These are phyloP conservation scores for Cadophora malorum DNA, from an alignment of 2,329 filamentous ascomycete species.

Conservation along the genomic window DNA sequence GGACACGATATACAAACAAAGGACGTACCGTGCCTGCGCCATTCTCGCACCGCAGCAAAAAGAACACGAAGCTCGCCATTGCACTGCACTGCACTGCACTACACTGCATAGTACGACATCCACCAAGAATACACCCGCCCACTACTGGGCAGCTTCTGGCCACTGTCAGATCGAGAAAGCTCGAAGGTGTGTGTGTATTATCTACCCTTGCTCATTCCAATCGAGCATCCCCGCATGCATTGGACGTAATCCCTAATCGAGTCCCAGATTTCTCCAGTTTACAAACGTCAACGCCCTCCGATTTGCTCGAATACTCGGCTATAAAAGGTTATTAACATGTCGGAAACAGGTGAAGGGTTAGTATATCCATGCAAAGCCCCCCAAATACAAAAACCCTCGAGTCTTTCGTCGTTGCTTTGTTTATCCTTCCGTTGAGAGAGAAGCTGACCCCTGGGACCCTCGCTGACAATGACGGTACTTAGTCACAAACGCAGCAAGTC, in stretches of 20 bases:
- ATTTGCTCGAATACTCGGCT: constrained; percentile 1
- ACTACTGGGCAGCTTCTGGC: background rate
- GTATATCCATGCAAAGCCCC: background rate
- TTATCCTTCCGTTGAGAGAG: background rate
- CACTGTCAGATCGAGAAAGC: constrained; percentile 1
- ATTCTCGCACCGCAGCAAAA: constrained; percentile 9
- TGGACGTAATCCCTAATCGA: constrained; percentile 16
- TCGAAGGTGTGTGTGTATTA: constrained; percentile 2
- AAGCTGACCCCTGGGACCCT: background rate
- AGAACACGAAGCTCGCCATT: constrained; percentile 1
- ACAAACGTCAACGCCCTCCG: background rate
- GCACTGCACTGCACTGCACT: constrained; percentile 3
- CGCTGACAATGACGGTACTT: constrained; percentile 33
- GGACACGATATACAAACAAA: background rate
- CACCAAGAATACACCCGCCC: background rate
- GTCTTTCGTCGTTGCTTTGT: background rate
- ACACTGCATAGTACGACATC: background rate
- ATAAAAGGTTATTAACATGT: constrained; percentile 8
- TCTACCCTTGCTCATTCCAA: background rate
- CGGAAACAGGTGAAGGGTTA: constrained; percentile 17
- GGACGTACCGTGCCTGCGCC: constrained; percentile 11
- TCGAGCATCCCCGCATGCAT: constrained; percentile 14
- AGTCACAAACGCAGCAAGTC: constrained; percentile 59
- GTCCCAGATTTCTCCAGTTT: constrained; percentile 5
- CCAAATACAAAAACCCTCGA: background rate